These are phyloP conservation scores for Erucastrum elatum DNA, from an alignment of 345 rosid genomes.

Conservation along the genomic window DNA sequence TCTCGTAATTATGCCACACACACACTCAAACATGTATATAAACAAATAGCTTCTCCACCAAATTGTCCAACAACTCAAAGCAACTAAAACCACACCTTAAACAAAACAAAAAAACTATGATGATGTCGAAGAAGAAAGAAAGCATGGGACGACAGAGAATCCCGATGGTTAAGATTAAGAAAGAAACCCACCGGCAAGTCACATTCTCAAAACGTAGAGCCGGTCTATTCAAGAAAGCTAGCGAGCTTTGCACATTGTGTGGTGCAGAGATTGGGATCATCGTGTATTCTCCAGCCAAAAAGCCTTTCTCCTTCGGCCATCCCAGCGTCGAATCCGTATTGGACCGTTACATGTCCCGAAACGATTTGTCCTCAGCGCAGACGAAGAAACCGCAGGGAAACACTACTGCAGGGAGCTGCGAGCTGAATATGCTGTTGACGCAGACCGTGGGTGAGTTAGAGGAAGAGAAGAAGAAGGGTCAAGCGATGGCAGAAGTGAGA, in stretches of 20 bases:
- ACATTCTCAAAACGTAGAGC: constrained; percentile 6
- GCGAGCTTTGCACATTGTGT: not conserved
- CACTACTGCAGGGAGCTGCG: not conserved
- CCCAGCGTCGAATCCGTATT: constrained; percentile 1
- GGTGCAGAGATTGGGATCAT: not conserved
- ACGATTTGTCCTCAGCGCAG: not conserved
- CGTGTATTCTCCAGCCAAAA: not conserved
- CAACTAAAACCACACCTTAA: not conserved
- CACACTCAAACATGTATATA: not conserved
- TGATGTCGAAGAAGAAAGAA: constrained; percentile 7
- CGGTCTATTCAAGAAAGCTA: constrained; percentile 10
- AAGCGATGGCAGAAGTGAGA: not conserved
- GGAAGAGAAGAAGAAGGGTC: constrained; percentile 7
- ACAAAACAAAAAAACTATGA: not conserved
- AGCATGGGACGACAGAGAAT: not conserved
- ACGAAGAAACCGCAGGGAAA: not conserved
- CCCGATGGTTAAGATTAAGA: constrained; percentile 1
- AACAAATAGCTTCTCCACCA: not conserved
- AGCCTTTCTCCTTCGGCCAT: constrained; percentile 6
- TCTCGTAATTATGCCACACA: not conserved
- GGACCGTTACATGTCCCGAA: constrained; percentile 1
- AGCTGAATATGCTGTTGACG: not conserved
- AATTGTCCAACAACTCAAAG: not conserved
- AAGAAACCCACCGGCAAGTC: not conserved
- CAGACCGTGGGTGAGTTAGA: constrained; percentile 1